phyloP scores from a whole-genome alignment of 306 rosid species.

The Urtica urens region DNA sequence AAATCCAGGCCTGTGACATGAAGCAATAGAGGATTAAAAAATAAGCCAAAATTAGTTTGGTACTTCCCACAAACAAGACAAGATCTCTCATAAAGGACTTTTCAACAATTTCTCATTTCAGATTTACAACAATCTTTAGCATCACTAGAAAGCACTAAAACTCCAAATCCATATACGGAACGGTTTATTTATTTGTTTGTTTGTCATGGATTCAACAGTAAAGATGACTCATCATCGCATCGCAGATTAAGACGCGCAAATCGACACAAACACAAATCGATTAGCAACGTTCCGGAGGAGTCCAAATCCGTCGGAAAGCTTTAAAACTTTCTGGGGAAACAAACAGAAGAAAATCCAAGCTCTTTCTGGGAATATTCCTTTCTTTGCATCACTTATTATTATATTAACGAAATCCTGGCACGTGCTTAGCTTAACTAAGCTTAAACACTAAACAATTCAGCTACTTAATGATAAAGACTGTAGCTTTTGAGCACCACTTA shows the following conservation, averaged over 20 bases:
- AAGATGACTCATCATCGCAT: not conserved
- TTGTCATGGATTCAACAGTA: not conserved
- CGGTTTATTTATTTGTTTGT: no score
- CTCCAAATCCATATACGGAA: not conserved
- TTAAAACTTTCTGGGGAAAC: slow-evolving; percentile 2
- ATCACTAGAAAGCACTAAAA: not conserved
- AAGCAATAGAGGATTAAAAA: no score
- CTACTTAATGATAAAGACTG: not conserved
- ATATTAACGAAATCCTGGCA: slow-evolving; percentile 1
- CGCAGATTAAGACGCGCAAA: not conserved
- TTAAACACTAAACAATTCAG: not conserved
- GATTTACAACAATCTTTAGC: no score
- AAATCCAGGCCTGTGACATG: no score
- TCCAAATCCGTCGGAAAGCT: not conserved
- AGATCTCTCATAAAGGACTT: no score
- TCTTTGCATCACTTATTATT: not conserved
- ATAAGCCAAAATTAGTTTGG: no score
- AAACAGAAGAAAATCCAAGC: slow-evolving; percentile 8
- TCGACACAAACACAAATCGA: not conserved
- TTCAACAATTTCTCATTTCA: no score
- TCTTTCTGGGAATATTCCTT: not conserved
- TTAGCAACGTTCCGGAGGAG: not conserved
- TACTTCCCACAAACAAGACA: no score
- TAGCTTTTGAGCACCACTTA: no score
- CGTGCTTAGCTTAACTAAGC: not conserved